phyloP scores from a whole-genome alignment of 2,329 filamentous ascomycete genomes.

The Aspergillus thermomutatus region DNA sequence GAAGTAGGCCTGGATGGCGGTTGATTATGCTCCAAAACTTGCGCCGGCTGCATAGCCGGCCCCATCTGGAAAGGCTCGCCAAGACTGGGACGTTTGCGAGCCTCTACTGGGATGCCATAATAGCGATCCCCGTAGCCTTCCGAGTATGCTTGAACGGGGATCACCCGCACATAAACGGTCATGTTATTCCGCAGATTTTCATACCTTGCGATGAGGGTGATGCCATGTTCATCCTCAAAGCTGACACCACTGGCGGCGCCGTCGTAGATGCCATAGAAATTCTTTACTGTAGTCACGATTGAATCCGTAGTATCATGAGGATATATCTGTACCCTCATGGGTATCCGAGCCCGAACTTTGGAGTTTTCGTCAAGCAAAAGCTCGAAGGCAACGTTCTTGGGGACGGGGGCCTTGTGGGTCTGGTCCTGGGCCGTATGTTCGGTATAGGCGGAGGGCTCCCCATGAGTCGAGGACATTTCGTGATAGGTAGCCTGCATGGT shows the following conservation, averaged over 20 bases:
- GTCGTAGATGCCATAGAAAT: constrained; percentile 95
- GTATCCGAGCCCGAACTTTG: constrained; percentile 58
- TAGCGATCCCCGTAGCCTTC: constrained; percentile 45
- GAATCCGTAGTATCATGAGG: constrained; percentile 96
- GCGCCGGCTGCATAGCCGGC: constrained; percentile 50
- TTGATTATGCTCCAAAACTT: constrained; percentile 55
- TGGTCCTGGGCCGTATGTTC: constrained; percentile 30
- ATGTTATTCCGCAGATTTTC: constrained; percentile 94
- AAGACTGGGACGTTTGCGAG: constrained; percentile 56
- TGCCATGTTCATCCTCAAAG: constrained; percentile 87
- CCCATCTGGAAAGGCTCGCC: constrained; percentile 64
- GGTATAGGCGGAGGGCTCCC: constrained; percentile 28
- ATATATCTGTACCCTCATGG: constrained; percentile 76
- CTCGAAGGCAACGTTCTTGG: constrained; percentile 64
- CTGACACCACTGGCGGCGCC: constrained; percentile 77
- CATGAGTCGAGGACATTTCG: constrained; percentile 33
- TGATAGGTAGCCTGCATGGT: constrained; percentile 35
- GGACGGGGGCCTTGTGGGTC: constrained; percentile 38
- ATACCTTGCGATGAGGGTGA: constrained; percentile 89
- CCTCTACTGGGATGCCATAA: constrained; percentile 47
- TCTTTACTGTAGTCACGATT: constrained; percentile 97
- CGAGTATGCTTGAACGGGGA: constrained; percentile 55
- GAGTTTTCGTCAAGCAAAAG: constrained; percentile 57
- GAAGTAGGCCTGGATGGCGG: constrained; percentile 67
- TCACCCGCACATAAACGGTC: constrained; percentile 87